Evolutionary conservation across 2,329 filamentous ascomycete genomes (phyloP).

Genomic region (Domatiomyces catenatus): DNA sequence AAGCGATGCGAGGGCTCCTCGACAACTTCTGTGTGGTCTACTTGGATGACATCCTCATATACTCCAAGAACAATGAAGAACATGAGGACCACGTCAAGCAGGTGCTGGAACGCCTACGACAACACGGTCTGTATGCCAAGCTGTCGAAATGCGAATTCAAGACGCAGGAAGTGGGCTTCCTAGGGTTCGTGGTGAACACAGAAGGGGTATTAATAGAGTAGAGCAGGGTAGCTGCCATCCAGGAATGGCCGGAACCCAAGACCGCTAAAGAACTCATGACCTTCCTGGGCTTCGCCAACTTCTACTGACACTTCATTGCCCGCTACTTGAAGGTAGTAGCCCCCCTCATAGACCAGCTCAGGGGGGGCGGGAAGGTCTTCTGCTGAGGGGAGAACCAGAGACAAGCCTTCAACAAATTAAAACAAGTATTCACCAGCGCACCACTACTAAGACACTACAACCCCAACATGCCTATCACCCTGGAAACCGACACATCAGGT

Average conservation of each 20-base stretch:
- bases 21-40: constrained; percentile 8
- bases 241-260: constrained; percentile 9
- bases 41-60: constrained; percentile 21
- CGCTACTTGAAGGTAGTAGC: constrained; percentile 14
- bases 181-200: constrained; percentile 8
- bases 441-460: constrained; percentile 12
- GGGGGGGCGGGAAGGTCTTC: constrained; percentile 8
- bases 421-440: constrained; percentile 6
- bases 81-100: constrained; percentile 8
- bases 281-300: constrained; percentile 22
- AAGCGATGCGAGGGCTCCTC: constrained; percentile 11
- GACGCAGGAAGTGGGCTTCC: constrained; percentile 8
- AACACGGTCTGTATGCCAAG: constrained; percentile 3
- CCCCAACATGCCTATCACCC: constrained; percentile 4
- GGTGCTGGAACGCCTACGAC: constrained; percentile 5
- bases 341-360: constrained; percentile 15
- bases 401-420: constrained; percentile 16
- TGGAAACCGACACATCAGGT: constrained; percentile 16
- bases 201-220: constrained; percentile 11
- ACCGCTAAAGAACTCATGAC: constrained; percentile 15
- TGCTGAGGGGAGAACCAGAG: constrained; percentile 1
- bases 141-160: constrained; percentile 12
- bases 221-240: constrained; percentile 9
- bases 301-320: constrained; percentile 21
- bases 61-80: constrained; percentile 7